phyloP scores from a whole-genome alignment of 106 monocot genomes.

The Apostasia ramifera region DNA sequence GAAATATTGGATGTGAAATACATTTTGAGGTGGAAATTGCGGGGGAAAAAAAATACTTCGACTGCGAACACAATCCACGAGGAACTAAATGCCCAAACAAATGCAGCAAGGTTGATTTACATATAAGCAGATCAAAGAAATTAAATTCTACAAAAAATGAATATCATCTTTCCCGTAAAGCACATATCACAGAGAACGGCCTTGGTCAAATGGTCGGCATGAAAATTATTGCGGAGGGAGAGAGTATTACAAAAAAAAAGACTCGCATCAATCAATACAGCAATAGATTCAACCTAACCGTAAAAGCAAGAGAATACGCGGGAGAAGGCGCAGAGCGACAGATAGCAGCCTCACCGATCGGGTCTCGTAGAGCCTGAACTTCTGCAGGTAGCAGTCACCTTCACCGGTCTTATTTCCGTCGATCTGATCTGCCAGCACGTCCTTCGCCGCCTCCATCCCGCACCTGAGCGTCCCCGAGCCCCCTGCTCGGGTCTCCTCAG shows the following conservation, averaged over 20 bases:
- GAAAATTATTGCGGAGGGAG: not conserved
- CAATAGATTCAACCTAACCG: not conserved
- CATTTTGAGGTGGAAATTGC: too few relatives aligned
- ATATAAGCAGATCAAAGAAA: too few relatives aligned
- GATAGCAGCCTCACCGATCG: slow-evolving; percentile 34
- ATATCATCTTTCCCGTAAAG: too few relatives aligned
- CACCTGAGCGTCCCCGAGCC: slow-evolving; percentile 29
- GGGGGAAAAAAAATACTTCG: too few relatives aligned
- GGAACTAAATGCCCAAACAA: too few relatives aligned
- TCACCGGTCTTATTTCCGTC: not conserved
- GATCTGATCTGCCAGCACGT: slow-evolving; percentile 5
- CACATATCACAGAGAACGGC: too few relatives aligned
- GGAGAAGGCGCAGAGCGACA: slow-evolving; percentile 1
- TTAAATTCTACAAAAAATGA: too few relatives aligned
- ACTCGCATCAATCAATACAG: not conserved
- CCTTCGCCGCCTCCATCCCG: slow-evolving; percentile 9
- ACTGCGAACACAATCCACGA: too few relatives aligned
- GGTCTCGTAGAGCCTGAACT: slow-evolving; percentile 69
- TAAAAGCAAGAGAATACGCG: not conserved
- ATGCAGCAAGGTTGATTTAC: too few relatives aligned
- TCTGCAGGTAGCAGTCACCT: slow-evolving; percentile 34
- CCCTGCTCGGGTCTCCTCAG: slow-evolving; percentile 32
- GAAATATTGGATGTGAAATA: too few relatives aligned
- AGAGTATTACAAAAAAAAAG: not conserved
- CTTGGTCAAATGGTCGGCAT: not conserved